Conservation (phyloP, 2,329 filamentous ascomycete species). For the Colletotrichum graminicola region DNA sequence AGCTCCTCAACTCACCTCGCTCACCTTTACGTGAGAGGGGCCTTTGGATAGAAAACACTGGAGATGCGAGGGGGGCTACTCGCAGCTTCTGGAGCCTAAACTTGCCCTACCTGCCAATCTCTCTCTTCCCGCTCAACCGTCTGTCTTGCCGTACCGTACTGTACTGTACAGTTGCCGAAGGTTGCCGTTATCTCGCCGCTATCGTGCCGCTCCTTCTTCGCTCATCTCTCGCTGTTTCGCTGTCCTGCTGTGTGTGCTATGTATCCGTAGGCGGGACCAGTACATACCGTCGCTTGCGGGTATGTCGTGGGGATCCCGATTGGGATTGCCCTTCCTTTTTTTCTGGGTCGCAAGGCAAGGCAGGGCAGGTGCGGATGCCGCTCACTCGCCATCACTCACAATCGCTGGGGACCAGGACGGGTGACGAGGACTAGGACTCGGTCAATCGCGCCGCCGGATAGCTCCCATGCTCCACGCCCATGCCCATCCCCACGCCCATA, state of each 20-base stretch:
- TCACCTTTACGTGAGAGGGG: neutral
- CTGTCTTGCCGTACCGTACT: slow-evolving; percentile 20
- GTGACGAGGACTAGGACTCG: slow-evolving; percentile 8
- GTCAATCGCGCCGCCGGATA: slow-evolving; percentile 36
- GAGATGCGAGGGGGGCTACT: neutral
- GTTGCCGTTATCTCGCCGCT: slow-evolving; percentile 13
- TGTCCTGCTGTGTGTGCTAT: neutral
- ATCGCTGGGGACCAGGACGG: neutral
- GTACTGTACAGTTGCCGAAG: slow-evolving; percentile 33
- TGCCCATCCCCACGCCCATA: neutral
- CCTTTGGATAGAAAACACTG: neutral
- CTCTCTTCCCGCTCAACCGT: neutral
- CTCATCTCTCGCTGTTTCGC: slow-evolving; percentile 28
- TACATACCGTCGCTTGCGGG: slow-evolving; percentile 33
- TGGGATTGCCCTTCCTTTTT: slow-evolving; percentile 27
- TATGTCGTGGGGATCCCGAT: slow-evolving; percentile 33
- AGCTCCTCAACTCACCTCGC: slow-evolving; percentile 1
- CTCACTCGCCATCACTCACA: neutral
- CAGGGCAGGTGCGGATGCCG: slow-evolving; percentile 8
- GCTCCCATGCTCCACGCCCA: slow-evolving; percentile 35
- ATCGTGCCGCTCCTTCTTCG: slow-evolving; percentile 36
- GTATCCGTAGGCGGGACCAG: slow-evolving; percentile 8
- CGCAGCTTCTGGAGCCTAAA: neutral
- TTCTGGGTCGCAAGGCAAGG: neutral
- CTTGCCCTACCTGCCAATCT: neutral